Conservation (phyloP, 345 rosid genomes). For the Nasturtium officinale region DNA sequence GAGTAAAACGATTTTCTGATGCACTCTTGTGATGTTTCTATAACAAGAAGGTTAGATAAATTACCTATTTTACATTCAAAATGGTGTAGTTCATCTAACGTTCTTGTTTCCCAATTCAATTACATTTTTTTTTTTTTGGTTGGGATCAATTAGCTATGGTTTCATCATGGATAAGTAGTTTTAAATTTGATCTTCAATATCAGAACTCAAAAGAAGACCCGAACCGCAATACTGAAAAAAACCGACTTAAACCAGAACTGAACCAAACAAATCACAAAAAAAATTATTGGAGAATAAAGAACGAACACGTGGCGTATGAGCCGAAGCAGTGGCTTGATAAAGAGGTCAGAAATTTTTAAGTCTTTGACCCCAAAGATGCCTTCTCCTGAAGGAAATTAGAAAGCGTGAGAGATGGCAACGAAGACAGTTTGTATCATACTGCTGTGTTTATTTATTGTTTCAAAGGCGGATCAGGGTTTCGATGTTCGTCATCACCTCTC, state of each 20-base stretch:
- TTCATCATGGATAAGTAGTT: not conserved
- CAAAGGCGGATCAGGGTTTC: slow-evolving; percentile 54
- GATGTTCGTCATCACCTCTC: slow-evolving; percentile 75
- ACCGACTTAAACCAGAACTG: slow-evolving; percentile 20
- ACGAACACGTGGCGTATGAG: slow-evolving; percentile 24
- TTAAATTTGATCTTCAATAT: too few species aligned
- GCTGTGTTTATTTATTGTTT: slow-evolving; percentile 29
- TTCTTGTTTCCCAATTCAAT: too few species aligned
- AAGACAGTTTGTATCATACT: slow-evolving; percentile 30
- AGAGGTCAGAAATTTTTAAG: not conserved
- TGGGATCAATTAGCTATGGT: too few species aligned
- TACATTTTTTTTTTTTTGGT: too few species aligned
- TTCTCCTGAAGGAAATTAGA: slow-evolving; percentile 17
- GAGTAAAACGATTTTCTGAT: too few species aligned
- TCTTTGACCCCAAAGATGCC: not conserved
- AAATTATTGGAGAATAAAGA: not conserved
- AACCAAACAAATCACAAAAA: not conserved
- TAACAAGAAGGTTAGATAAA: too few species aligned
- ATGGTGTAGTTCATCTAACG: too few species aligned
- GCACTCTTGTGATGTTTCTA: too few species aligned
- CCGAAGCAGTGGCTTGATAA: slow-evolving; percentile 5
- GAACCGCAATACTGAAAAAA: not conserved
- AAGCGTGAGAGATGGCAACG: slow-evolving; percentile 37
- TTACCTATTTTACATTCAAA: too few species aligned
- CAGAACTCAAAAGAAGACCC: not conserved